Conservation (phyloP, 2,329 filamentous ascomycete species). For the Hawksworthiomyces lignivorus region DNA sequence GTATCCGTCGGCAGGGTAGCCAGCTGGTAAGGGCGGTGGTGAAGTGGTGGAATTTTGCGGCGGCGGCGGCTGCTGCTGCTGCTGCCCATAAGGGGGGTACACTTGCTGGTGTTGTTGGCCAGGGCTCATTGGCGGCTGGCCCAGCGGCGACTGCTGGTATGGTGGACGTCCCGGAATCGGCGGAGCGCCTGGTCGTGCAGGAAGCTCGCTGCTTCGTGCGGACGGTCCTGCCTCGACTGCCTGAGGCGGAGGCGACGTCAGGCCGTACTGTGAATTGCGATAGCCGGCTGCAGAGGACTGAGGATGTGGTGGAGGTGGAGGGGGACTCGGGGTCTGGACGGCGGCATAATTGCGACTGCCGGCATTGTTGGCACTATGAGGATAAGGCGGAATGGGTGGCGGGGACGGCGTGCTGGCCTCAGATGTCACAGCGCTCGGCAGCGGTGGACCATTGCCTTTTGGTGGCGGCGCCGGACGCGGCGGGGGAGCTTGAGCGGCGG, state of each 20-base stretch:
- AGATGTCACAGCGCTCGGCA: slow-evolving; percentile 5
- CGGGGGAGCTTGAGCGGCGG: neutral
- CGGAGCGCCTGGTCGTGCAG: slow-evolving; percentile 1
- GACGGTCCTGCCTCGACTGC: slow-evolving; percentile 7
- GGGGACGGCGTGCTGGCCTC: slow-evolving; percentile 6
- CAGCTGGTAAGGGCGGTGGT: neutral
- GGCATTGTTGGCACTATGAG: neutral
- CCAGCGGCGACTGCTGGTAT: slow-evolving; percentile 16
- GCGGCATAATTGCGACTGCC: neutral
- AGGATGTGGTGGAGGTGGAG: slow-evolving; percentile 1
- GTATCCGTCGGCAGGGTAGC: slow-evolving; percentile 11
- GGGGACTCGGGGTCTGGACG: slow-evolving; percentile 2
- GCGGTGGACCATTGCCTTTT: slow-evolving; percentile 31
- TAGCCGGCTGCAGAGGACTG: neutral
- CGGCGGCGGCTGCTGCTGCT: slow-evolving; percentile 17
- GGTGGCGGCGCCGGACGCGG: slow-evolving; percentile 46
- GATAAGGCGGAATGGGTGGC: slow-evolving; percentile 13
- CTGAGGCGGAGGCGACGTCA: slow-evolving; percentile 6
- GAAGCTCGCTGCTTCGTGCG: neutral
- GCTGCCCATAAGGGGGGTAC: slow-evolving; percentile 10
- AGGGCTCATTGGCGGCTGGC: slow-evolving; percentile 20
- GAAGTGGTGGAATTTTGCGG: slow-evolving; percentile 10
- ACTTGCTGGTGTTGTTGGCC: slow-evolving; percentile 3
- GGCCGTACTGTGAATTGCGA: slow-evolving; percentile 11
- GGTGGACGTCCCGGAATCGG: slow-evolving; percentile 13